Evolutionary conservation across 306 rosid species (phyloP).

Genomic region (Pterocarpus santalinus): DNA sequence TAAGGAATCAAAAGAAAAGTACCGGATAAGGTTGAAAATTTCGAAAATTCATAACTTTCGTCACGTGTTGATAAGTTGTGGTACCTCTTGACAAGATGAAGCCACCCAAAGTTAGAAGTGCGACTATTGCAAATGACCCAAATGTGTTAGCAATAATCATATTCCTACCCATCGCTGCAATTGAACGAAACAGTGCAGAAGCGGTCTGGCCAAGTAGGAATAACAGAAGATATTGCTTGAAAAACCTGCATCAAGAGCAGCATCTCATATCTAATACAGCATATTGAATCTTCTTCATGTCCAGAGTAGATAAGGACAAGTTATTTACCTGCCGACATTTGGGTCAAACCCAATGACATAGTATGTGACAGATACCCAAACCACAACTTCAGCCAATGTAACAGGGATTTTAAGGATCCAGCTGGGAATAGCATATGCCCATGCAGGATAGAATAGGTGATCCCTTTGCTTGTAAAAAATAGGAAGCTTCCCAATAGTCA

Average conservation of each 20-base stretch:
- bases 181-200: constrained; percentile 65
- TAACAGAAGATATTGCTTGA: constrained; percentile 67
- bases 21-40: constrained; percentile 19
- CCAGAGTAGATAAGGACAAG: background rate
- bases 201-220: constrained; percentile 66
- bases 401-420: constrained; percentile 75
- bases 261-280: background rate
- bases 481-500: constrained; percentile 73
- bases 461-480: constrained; percentile 78
- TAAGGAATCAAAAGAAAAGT: background rate
- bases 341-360: constrained; percentile 76
- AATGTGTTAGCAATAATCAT: constrained; percentile 65
- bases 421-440: constrained; percentile 73
- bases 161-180: constrained; percentile 63
- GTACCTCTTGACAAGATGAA: constrained; percentile 78
- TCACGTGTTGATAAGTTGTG: background rate
- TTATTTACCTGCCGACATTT: constrained; percentile 56
- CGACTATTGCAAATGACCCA: constrained; percentile 64
- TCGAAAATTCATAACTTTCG: background rate
- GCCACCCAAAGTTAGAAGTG: constrained; percentile 65
- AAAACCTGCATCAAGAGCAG: constrained; percentile 56
- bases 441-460: constrained; percentile 67
- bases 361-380: constrained; percentile 72
- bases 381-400: constrained; percentile 56
- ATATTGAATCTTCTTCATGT: background rate